These are phyloP conservation scores for Monilinia vaccinii-corymbosi DNA, from an alignment of 2,329 filamentous ascomycete genomes.

Conservation along the genomic window DNA sequence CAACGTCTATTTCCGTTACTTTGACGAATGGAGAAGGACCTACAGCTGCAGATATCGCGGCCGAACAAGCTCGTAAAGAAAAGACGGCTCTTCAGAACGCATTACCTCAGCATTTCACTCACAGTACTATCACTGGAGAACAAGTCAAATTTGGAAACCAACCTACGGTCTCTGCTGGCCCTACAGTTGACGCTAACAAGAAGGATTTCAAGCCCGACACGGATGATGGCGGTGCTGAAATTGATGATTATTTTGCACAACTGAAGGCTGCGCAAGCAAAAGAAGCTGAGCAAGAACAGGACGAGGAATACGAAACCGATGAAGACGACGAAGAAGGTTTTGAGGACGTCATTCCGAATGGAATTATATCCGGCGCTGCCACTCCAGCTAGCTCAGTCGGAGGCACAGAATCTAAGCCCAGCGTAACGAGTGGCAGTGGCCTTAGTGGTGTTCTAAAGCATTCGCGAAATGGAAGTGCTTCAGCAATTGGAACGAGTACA, in stretches of 20 bases:
- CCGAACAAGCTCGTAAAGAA: slow-evolving; percentile 55
- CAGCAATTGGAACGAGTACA: slow-evolving; percentile 27
- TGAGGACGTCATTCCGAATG: slow-evolving; percentile 35
- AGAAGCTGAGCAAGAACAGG: slow-evolving; percentile 39
- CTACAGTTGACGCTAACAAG: slow-evolving; percentile 37
- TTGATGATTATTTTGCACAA: slow-evolving; percentile 60
- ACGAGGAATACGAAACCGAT: slow-evolving; percentile 42
- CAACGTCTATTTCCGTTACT: slow-evolving; percentile 60
- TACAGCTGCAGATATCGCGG: slow-evolving; percentile 56
- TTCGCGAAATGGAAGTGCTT: slow-evolving; percentile 21
- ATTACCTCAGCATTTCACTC: slow-evolving; percentile 61
- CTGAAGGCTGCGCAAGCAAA: slow-evolving; percentile 52
- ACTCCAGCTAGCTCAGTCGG: slow-evolving; percentile 26
- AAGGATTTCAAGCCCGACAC: slow-evolving; percentile 34
- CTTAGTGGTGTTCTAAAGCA: slow-evolving; percentile 25
- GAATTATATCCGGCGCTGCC: slow-evolving; percentile 20
- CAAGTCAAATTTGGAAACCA: slow-evolving; percentile 41
- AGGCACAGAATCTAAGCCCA: slow-evolving; percentile 15
- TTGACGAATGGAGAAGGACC: slow-evolving; percentile 59
- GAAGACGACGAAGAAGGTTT: slow-evolving; percentile 38
- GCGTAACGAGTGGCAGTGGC: slow-evolving; percentile 15
- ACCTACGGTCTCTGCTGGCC: slow-evolving; percentile 30
- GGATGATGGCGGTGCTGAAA: slow-evolving; percentile 41
- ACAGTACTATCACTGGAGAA: slow-evolving; percentile 58
- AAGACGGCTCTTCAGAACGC: slow-evolving; percentile 60